Base-by-base conservation (phyloP, 768 basidiomycete genomes). In the Terana coerulea region DNA sequence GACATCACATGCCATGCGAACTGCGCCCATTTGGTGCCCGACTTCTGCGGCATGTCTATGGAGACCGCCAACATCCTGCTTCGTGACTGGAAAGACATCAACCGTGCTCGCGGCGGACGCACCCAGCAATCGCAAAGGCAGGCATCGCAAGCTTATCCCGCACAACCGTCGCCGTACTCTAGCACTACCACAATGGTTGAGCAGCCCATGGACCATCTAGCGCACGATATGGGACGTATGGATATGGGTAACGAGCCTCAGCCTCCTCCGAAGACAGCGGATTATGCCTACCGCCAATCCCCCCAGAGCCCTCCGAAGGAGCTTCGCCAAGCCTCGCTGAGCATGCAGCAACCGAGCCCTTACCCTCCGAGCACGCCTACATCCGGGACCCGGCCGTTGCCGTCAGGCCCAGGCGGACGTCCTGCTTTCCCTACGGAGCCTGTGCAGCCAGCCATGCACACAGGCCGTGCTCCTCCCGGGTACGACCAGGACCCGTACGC, bases 21-120 rank as follows among this genome's bases (percentile, higher is more conserved):
- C 57, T 99, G 97, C 71, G 91, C 94, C 1, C 97, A 99, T 68
- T 81, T 98, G 51, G 97, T 99, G 34, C 97, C 97, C 52, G 95
- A 99, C 70, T 98, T 99, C 70, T 99, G 97, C 63, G 97, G 97
- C 36, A 98, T 99, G 95, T 93, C 94, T 31, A 98, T 98, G 95
- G 95, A 98, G 70, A 95, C 91, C 31, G 95, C 97, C 42, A 98
- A 98, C 67, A 84, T 87, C 61, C 77, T 99, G 17, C 79, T 99
- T 45, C 83, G 86, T 45, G 88, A 94, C 67, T 86, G 91, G 80
- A 85, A 88, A 48, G 89, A 91, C 63, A 97, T 97, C 73, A 95
- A 98, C 67, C 79, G 77, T 60, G 70, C 71, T 63, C 81, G 86
- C 64, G 75, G 73, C 28, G 76, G 76, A 79, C 64, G 61, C 61